Percentiles rank a stretch among this genome's conserved stretches.
phyloP scores from a whole-genome alignment of 495 filamentous ascomycete genomes.

The Penicillium canescens region DNA sequence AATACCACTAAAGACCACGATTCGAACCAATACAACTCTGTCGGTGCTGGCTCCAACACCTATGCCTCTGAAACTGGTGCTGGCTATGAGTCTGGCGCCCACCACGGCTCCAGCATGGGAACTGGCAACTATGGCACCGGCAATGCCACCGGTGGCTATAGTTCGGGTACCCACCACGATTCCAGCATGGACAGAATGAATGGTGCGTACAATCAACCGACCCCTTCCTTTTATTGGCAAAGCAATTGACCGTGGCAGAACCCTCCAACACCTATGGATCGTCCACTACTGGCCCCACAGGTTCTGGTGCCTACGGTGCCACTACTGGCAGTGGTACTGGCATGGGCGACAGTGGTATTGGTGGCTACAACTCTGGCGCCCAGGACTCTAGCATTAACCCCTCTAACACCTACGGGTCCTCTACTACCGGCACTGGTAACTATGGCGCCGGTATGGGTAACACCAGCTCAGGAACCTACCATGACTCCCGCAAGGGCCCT shows the following conservation, averaged over 20 bases:
- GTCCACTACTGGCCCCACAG: neutral
- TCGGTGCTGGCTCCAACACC: conserved; percentile 3
- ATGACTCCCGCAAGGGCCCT: neutral
- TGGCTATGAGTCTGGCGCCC: neutral
- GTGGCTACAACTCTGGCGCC: neutral
- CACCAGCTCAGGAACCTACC: conserved; percentile 11
- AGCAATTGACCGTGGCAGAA: too few species aligned
- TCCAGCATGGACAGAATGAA: too few species aligned
- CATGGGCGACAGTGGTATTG: neutral
- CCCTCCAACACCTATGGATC: neutral
- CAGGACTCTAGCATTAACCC: neutral
- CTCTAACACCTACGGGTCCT: conserved; percentile 4
- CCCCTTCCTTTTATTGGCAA: too few species aligned
- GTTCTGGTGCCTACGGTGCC: conserved; percentile 19
- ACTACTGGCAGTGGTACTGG: conserved; percentile 13
- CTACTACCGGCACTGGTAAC: conserved; percentile 5
- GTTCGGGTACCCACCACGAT: neutral
- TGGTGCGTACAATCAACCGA: too few species aligned
- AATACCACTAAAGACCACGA: conserved; percentile 1
- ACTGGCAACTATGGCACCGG: neutral
- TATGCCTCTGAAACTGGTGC: neutral
- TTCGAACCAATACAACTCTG: conserved; percentile 13
- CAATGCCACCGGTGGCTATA: neutral
- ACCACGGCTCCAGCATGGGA: neutral
- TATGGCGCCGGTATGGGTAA: conserved; percentile 12